Evolutionary conservation across 1,284 basidiomycete genomes (phyloP).

Genomic region (Naganishia cerealis): DNA sequence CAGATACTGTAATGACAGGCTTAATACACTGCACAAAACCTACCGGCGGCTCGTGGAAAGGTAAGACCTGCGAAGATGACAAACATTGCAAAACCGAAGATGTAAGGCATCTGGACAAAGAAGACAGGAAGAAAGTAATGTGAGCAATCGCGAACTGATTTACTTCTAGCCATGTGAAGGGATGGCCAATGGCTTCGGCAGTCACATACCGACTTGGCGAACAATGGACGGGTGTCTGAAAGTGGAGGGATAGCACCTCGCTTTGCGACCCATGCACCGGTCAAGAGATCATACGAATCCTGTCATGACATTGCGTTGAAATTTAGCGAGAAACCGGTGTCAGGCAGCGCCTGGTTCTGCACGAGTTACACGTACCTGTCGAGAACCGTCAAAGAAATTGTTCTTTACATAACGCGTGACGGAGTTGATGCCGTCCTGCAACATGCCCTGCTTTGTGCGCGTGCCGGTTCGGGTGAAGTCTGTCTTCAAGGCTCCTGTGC

Average conservation of each 20-base stretch:
- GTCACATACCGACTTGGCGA: slow-evolving; percentile 74
- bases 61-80: slow-evolving; percentile 82
- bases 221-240: slow-evolving; percentile 72
- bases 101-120: slow-evolving; percentile 72
- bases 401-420: slow-evolving; percentile 88
- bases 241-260: slow-evolving; percentile 70
- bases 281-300: slow-evolving; percentile 92
- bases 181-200: background rate
- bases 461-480: slow-evolving; percentile 95
- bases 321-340: background rate
- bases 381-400: slow-evolving; percentile 92
- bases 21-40: slow-evolving; percentile 43
- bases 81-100: slow-evolving; percentile 76
- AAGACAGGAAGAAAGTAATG: background rate
- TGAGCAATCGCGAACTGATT: slow-evolving; percentile 11
- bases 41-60: slow-evolving; percentile 78
- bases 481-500: slow-evolving; percentile 93
- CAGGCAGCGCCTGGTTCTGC: background rate
- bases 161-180: too few species aligned
- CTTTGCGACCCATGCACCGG: slow-evolving; percentile 81
- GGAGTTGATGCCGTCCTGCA: slow-evolving; percentile 88
- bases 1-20: background rate
- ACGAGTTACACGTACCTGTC: slow-evolving; percentile 64
- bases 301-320: slow-evolving; percentile 46
- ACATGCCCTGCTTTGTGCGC: slow-evolving; percentile 72